These are phyloP conservation scores for Cucumis hystrix DNA, from an alignment of 306 rosid species.

Conservation along the genomic window DNA sequence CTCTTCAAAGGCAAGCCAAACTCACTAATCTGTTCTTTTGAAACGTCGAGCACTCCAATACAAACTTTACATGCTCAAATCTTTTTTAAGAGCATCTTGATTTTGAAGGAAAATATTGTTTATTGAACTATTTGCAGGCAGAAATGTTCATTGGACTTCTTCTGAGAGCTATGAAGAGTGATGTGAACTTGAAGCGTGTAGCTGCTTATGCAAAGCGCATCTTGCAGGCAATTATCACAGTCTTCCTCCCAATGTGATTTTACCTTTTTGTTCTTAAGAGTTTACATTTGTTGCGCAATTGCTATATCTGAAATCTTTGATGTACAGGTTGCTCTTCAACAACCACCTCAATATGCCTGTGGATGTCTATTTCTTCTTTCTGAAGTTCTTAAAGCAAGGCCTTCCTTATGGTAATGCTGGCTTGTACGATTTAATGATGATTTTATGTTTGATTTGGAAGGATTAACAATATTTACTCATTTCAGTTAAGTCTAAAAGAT, in stretches of 20 bases:
- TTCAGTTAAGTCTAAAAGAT: neutral
- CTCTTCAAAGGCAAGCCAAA: slow-evolving; percentile 61
- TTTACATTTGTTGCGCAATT: neutral
- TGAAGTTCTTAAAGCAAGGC: slow-evolving; percentile 87
- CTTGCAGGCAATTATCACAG: slow-evolving; percentile 38
- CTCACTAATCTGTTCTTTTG: neutral
- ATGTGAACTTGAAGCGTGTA: slow-evolving; percentile 75
- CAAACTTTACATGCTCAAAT: neutral
- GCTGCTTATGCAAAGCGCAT: slow-evolving; percentile 84
- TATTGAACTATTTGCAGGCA: slow-evolving; percentile 30
- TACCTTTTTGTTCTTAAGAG: neutral
- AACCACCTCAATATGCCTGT: slow-evolving; percentile 92
- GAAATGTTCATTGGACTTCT: slow-evolving; percentile 93
- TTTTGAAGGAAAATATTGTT: neutral
- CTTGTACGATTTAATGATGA: neutral
- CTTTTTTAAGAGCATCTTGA: neutral
- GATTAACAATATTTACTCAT: neutral
- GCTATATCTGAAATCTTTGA: neutral
- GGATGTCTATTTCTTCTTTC: slow-evolving; percentile 91
- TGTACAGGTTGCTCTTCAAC: slow-evolving; percentile 83
- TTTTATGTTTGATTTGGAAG: neutral
- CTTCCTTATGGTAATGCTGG: slow-evolving; percentile 59
- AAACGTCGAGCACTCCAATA: neutral
- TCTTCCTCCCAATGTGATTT: neutral
- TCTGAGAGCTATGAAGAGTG: slow-evolving; percentile 82